Base-by-base conservation (phyloP, 768 basidiomycete genomes). In the Suillus discolor region DNA sequence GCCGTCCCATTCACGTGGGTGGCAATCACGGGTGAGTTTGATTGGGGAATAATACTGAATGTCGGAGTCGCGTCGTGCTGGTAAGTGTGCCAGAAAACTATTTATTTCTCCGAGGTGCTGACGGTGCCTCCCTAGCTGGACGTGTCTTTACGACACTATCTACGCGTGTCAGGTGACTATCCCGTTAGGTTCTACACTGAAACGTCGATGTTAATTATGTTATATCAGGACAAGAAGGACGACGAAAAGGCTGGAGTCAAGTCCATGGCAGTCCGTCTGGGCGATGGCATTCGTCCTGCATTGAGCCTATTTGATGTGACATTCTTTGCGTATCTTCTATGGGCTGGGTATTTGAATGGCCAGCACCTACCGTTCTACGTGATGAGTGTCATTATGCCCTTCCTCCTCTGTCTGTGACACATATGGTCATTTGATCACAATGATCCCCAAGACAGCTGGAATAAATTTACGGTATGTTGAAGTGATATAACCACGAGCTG, bases 201-300 rank as follows among this genome's bases (percentile, higher is more conserved):
- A 28, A 13, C 1, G 34, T 39, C 15, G 39, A 82, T 91, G 72
- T 89, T 89, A 15, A 88, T 90, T 65, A 92, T 92, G 23, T 91
- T 90, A 20, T 92, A 89, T 73, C 86, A 92, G 79, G 92, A 94
- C 75, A 88, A 89, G 64, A 76, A 82, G 64, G 92, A 93, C 77
- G 92, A 93, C 74, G 75, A 88, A 47, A 83, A 85, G 61, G 87
- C 85, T 64, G 89, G 89, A n/a, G 86, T 93, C 47, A 86, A 87
- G 66, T 93, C 90, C 8, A 93, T 90, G 31, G 91, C 92, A 0
- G 83, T 93, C 53, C 81, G 91, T 16, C 91, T 90, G 71, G 89
- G 88, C 16, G 75, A 80, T 3, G 82, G 83, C 75, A 86, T 90
- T 41, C 81, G 84, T 2, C 82, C 85, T 0, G 79, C 91, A 65